Base-by-base conservation (phyloP, 2,329 filamentous ascomycete species). In the Colletotrichum nymphaeae region DNA sequence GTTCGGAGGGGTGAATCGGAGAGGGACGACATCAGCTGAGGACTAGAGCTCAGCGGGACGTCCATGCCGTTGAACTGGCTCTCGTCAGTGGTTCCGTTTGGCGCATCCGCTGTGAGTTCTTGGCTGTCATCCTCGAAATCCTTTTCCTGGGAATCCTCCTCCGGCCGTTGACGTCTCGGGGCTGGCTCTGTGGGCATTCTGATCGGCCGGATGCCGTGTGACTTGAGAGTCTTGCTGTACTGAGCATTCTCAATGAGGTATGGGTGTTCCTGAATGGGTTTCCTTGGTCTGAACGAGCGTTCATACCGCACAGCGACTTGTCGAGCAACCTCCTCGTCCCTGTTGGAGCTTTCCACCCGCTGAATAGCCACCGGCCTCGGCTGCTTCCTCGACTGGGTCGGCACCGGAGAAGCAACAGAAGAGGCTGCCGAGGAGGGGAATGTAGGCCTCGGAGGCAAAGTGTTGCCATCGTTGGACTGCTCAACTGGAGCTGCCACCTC, bases 191-290 rank as follows among this genome's bases (percentile, higher is more conserved):
- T 78, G 26, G 80, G 78, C 53, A 89, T 80, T 66, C 84, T 84
- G 42, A 91, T 77, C 0, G 89, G 89, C 65, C 85, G 86, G 32
- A 91, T 79, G 28, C 89, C 89, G 69, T 89, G 88, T 4, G 86
- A 85, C 76, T 87, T 88, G 76, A 90, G 85, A 24, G 85, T 80
- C 3, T 81, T 87, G 67, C 85, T 87, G 78, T 90, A 91, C 32
- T 87, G 85, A 0, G 85, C 88, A 77, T 85, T 88, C 74, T 91
- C 89, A 4, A 91, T 81, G 6, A 88, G 80, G 74, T 91, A 91
- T 4, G 89, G 89, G 57, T 90, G 88, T 76, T 91, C 84, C 77
- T 91, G 89, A 7, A 91, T 91, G 1, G 89, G 89, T 73, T 91
- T 91, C 24, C 89, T 85, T 1, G 88, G 88, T 7, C 89, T 85